Evolutionary conservation across 345 rosid species (phyloP), one percentile per base, ranked within the genome.

Genomic region (Camelina sativa): DNA sequence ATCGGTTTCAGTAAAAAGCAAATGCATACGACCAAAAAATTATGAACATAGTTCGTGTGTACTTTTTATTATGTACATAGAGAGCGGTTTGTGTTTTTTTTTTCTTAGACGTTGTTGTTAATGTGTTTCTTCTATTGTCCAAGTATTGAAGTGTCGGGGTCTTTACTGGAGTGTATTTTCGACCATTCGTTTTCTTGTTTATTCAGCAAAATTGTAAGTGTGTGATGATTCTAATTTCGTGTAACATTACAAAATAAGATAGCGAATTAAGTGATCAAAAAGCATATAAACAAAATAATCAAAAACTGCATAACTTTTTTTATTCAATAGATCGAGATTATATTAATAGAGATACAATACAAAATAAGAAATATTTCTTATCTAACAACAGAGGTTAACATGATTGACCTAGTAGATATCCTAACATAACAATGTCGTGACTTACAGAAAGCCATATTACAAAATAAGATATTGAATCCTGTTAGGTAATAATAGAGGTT

Each of bases 31-130:
- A 63, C 1, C 4, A 25, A 25, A 1, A 1, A 34, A 48, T 32
- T 65, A 46, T 22, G 65, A 57, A 60, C 40, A 41, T 3, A 58
- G 23, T 50, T 50, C 54, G 2, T 17, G 23, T 11, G 23, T 64
- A 43, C 77, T 6, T 63, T 63, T 63, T 63, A 2, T 53, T 63
- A 2, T 65, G 60, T 74, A 54, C 52, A 65, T n/a, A 62, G 44
- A 62, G 48, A 28, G 46, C 11, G 43, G 34, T 30, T 17, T 57
- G 34, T 62, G 67, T 19, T 46, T 51, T 9, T 19, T 23, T 51
- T 9, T 47, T 30, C 46, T 59, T 4, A 37, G 30, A 37, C 13
- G 47, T 6, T 9, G 43, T 9, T 17, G 47, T 28, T 28, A 3
- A 59, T 51, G 56, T 28, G 28, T 3, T 37, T 37, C 2, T 37